These are phyloP conservation scores for Macrolepiota dolichaula DNA, from an alignment of 768 basidiomycete genomes.

Conservation along the genomic window DNA sequence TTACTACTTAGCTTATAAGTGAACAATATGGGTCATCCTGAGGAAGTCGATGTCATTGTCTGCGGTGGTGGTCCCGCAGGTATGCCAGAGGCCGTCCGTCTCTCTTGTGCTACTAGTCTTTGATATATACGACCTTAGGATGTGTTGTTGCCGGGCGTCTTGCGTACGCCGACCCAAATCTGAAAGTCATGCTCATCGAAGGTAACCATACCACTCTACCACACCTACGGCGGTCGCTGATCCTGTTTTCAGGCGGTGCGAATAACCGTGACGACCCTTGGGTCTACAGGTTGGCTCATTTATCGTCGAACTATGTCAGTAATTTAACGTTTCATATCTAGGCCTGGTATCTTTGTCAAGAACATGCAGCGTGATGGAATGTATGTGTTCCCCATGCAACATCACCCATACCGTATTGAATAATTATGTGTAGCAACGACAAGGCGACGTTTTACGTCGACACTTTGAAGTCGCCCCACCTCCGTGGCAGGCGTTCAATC, in stretches of 20 bases:
- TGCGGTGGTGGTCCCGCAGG: conserved; percentile 68
- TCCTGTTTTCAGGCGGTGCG: conserved; percentile 55
- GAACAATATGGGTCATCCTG: conserved; percentile 46
- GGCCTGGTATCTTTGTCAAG: conserved; percentile 64
- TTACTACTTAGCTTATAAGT: not conserved
- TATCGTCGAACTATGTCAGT: not conserved
- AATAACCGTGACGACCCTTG: conserved; percentile 74
- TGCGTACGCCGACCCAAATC: conserved; percentile 66
- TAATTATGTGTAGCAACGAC: conserved; percentile 46
- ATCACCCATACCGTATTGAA: not conserved
- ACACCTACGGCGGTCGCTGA: not conserved
- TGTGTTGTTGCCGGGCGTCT: conserved; percentile 68
- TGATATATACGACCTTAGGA: conserved; percentile 27
- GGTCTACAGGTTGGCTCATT: conserved; percentile 53
- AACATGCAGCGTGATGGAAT: conserved; percentile 72
- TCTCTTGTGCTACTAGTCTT: not conserved
- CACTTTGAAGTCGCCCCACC: conserved; percentile 49
- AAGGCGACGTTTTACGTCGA: conserved; percentile 74
- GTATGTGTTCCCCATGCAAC: conserved; percentile 32
- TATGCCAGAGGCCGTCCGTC: conserved; percentile 13
- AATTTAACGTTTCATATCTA: conserved; percentile 14
- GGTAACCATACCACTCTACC: conserved; percentile 29
- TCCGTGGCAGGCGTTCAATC: conserved; percentile 63
- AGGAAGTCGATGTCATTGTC: conserved; percentile 73
- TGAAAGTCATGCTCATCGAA: conserved; percentile 77